A percentile compares a stretch with the other conserved stretches of the same genome.
phyloP scores from a whole-genome alignment of 805 yeast species.

The Scheffersomyces amazonensis region DNA sequence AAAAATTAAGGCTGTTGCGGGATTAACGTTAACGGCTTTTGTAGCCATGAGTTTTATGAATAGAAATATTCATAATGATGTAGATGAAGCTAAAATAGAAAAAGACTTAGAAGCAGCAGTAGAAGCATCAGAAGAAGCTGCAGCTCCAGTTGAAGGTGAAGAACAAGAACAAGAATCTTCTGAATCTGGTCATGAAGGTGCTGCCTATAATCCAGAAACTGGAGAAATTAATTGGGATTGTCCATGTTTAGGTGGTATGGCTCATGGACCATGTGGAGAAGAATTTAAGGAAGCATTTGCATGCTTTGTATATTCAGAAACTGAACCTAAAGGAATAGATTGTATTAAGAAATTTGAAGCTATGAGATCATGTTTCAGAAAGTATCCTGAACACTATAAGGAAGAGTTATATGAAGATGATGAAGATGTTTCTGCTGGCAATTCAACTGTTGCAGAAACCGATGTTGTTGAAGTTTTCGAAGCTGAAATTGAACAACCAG shows the following conservation, averaged over 20 bases:
- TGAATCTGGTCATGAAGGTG: conserved; percentile 46
- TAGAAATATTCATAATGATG: conserved; percentile 1
- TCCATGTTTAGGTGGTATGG: conserved; percentile 99
- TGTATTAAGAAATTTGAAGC: conserved; percentile 85
- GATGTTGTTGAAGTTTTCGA: conserved; percentile 12
- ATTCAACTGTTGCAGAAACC: conserved; percentile 1
- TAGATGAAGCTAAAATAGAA: conserved; percentile 3
- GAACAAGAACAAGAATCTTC: conserved; percentile 17
- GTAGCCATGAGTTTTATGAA: conserved; percentile 7
- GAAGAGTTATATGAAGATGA: conserved; percentile 87
- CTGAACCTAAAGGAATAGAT: conserved; percentile 95
- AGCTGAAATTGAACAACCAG: not conserved
- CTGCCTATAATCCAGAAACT: conserved; percentile 93
- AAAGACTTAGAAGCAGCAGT: conserved; percentile 3
- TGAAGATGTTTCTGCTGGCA: conserved; percentile 25
- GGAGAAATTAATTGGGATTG: conserved; percentile 99
- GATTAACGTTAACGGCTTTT: conserved; percentile 10
- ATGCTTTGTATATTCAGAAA: conserved; percentile 90
- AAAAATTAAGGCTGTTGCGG: conserved; percentile 11
- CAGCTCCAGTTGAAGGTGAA: conserved; percentile 4
- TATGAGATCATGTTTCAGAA: conserved; percentile 94
- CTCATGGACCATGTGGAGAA: conserved; percentile 93
- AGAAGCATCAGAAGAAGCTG: conserved; percentile 4
- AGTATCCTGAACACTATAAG: conserved; percentile 88
- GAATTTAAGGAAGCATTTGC: conserved; percentile 70